These are phyloP conservation scores for Citrus unshiu DNA, from an alignment of 345 rosid species.

Conservation along the genomic window DNA sequence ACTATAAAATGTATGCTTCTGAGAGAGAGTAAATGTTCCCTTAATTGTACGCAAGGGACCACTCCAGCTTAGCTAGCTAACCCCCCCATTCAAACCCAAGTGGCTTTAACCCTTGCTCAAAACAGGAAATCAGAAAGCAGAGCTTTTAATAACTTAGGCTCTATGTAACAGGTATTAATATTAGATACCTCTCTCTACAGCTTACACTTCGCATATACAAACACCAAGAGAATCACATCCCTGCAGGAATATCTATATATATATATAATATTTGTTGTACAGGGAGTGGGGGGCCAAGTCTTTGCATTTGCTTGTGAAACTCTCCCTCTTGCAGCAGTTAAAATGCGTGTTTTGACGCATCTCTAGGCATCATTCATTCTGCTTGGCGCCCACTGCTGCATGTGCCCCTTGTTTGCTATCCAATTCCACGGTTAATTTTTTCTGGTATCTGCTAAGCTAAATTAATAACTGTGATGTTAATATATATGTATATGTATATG, in stretches of 20 bases:
- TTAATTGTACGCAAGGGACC: constrained; percentile 13
- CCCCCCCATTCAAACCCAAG: background rate
- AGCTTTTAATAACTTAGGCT: background rate
- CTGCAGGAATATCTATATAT: background rate
- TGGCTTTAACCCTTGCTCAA: background rate
- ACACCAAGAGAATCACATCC: background rate
- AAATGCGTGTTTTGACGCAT: constrained; percentile 17
- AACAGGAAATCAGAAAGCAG: background rate
- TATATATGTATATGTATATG: no score
- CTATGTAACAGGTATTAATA: background rate
- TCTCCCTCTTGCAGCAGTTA: background rate
- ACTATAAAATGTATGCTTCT: constrained; percentile 1
- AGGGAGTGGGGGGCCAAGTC: no score
- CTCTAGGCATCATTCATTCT: constrained; percentile 22
- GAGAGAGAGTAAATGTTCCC: constrained; percentile 3
- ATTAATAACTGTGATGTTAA: no score
- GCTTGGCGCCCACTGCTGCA: background rate
- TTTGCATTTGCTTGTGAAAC: no score
- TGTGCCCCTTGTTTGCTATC: background rate
- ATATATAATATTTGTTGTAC: no score
- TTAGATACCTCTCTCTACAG: background rate
- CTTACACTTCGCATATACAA: background rate
- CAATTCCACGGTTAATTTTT: background rate
- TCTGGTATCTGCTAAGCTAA: background rate
- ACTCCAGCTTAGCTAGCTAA: background rate